Evolutionary conservation across 2,329 filamentous ascomycete species (phyloP).

Genomic region (Lanzia echinophila): DNA sequence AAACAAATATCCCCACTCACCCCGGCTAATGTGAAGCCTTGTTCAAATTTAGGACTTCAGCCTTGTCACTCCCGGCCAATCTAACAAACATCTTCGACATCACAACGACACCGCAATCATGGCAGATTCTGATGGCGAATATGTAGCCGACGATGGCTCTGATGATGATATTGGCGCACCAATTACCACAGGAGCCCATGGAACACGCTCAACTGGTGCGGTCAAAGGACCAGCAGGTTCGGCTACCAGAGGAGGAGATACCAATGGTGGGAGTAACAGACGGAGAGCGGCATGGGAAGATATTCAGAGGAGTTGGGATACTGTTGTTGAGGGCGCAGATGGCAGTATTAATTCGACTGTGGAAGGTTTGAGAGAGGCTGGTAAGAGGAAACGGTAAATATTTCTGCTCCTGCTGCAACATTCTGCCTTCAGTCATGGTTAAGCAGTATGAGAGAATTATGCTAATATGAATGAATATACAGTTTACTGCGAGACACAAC

Average conservation of each 20-base stretch:
- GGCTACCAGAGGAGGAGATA: slow-evolving; percentile 25
- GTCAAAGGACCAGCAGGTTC: slow-evolving; percentile 21
- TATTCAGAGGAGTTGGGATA: slow-evolving; percentile 64
- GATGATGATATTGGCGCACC: slow-evolving; percentile 53
- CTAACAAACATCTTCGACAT: not conserved
- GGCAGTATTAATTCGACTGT: slow-evolving; percentile 67
- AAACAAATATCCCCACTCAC: not conserved
- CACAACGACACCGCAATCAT: slow-evolving; percentile 35
- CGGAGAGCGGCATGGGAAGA: slow-evolving; percentile 58
- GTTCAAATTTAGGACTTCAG: slow-evolving; percentile 2
- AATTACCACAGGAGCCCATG: slow-evolving; percentile 19
- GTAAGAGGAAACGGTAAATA: slow-evolving; percentile 66
- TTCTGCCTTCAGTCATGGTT: not conserved
- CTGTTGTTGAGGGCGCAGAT: slow-evolving; percentile 70
- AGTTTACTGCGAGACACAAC: slow-evolving; percentile 89
- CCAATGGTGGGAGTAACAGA: slow-evolving; percentile 29
- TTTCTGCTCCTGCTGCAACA: not conserved
- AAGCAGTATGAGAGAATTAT: no score
- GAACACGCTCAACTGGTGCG: slow-evolving; percentile 28
- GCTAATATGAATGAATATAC: slow-evolving; percentile 20
- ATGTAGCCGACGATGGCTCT: slow-evolving; percentile 54
- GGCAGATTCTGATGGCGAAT: slow-evolving; percentile 70
- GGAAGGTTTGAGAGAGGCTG: slow-evolving; percentile 69
- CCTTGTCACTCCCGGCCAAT: not conserved
- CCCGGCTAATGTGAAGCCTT: not conserved